These are phyloP conservation scores for Fallopia convolvulus DNA, from an alignment of 148 eudicot species.

Conservation along the genomic window DNA sequence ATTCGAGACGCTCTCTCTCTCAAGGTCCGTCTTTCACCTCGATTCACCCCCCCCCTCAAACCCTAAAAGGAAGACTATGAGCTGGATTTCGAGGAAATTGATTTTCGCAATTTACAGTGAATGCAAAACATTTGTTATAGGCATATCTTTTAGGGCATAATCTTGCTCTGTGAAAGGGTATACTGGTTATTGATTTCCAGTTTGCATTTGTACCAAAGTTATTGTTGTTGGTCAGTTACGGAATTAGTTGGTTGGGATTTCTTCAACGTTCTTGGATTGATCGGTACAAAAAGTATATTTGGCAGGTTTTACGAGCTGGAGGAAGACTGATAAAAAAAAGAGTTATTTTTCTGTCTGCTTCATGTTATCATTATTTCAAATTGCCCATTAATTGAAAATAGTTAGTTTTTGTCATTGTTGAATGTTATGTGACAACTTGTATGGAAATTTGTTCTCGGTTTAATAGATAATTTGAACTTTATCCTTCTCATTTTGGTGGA, in stretches of 20 bases:
- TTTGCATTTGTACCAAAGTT: background rate
- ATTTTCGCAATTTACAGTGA: background rate
- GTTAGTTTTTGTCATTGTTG: background rate
- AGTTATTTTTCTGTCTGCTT: background rate
- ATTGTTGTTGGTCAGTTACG: background rate
- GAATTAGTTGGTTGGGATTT: background rate
- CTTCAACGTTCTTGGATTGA: background rate
- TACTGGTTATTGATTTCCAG: background rate
- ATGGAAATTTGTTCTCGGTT: background rate
- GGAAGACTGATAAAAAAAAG: background rate
- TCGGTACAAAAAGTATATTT: background rate
- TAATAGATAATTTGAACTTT: background rate
- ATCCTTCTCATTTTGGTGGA: background rate
- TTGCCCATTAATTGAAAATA: background rate
- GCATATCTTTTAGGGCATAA: background rate
- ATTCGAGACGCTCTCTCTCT: constrained; percentile 75
- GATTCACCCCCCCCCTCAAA: background rate
- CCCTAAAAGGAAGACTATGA: background rate
- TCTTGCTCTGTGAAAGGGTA: background rate
- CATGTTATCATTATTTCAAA: background rate
- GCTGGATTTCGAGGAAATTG: background rate
- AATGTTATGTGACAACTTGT: background rate
- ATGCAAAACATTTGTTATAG: background rate
- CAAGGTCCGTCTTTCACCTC: constrained; percentile 38
- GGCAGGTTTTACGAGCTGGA: background rate